These are phyloP conservation scores for Thamnidium elegans DNA, from an alignment of 192 early-diverging fungal genomes.

Conservation along the genomic window DNA sequence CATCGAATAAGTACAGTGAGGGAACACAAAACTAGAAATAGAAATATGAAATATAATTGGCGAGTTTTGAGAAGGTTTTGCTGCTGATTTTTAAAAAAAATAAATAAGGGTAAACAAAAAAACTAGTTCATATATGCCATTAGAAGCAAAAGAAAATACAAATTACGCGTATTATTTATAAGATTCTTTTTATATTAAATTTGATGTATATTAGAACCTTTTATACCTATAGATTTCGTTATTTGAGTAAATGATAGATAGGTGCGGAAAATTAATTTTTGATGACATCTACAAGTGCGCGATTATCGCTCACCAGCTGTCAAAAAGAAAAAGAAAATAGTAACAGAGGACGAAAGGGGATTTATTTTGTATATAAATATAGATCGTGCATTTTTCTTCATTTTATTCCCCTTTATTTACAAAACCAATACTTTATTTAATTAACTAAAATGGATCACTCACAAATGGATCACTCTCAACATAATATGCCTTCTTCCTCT, in stretches of 20 bases:
- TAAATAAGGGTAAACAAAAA: no score
- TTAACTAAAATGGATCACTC: neutral
- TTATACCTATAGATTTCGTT: neutral
- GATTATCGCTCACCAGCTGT: constrained; percentile 20
- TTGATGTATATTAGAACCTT: no score
- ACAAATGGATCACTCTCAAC: constrained; percentile 10
- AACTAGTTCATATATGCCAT: no score
- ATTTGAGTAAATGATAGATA: neutral
- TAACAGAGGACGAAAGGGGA: neutral
- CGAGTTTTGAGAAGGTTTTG: no score
- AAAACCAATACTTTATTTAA: neutral
- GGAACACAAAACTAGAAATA: no score
- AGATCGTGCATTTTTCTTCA: neutral
- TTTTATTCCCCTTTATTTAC: neutral
- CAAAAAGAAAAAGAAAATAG: neutral
- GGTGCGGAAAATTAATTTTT: neutral
- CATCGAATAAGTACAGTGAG: no score
- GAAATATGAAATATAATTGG: no score
- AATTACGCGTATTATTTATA: no score
- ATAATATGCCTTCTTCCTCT: constrained; percentile 4
- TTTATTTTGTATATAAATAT: neutral
- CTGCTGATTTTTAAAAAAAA: no score
- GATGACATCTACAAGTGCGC: constrained; percentile 14
- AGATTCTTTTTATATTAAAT: no score
- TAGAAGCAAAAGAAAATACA: no score